A percentile compares a stretch with the other conserved stretches of the same genome.
Conservation (phyloP, 805 yeast species). For the Dipodascus albidus region DNA sequence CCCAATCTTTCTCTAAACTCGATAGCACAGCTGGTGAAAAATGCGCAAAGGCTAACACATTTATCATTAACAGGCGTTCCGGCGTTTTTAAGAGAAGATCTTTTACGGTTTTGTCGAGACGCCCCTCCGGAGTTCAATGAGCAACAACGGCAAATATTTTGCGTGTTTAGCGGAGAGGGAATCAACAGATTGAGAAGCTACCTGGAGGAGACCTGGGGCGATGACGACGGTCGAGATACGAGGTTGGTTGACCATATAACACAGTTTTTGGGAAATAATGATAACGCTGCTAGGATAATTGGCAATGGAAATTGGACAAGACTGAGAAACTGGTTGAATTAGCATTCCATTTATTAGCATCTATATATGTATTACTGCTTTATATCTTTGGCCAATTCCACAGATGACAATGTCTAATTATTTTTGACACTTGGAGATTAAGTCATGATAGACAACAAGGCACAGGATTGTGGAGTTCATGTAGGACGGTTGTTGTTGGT, state of each 20-base stretch:
- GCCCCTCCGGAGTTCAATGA: constrained; percentile 89
- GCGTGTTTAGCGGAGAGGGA: constrained; percentile 90
- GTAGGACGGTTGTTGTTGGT: no score
- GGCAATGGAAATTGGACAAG: neutral
- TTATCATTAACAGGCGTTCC: constrained; percentile 84
- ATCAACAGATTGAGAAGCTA: constrained; percentile 65
- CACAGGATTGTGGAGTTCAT: no score
- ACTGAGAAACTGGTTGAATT: constrained; percentile 1
- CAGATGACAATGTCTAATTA: no score
- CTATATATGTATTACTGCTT: neutral
- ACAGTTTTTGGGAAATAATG: constrained; percentile 17
- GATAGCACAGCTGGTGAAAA: constrained; percentile 56
- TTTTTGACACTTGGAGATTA: no score
- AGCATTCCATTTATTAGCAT: neutral
- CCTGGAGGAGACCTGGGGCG: constrained; percentile 31
- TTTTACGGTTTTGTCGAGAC: constrained; percentile 76
- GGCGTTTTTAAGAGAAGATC: constrained; percentile 78
- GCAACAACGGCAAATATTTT: constrained; percentile 72
- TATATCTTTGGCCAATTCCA: no score
- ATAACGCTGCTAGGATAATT: neutral
- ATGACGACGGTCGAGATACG: neutral
- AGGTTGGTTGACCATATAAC: neutral
- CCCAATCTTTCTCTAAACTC: constrained; percentile 70
- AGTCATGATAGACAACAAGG: no score
- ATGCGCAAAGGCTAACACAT: constrained; percentile 82